A percentile compares a stretch with the other conserved stretches of the same genome.
phyloP scores from a whole-genome alignment of 345 rosid species.

The Boechera stricta region DNA sequence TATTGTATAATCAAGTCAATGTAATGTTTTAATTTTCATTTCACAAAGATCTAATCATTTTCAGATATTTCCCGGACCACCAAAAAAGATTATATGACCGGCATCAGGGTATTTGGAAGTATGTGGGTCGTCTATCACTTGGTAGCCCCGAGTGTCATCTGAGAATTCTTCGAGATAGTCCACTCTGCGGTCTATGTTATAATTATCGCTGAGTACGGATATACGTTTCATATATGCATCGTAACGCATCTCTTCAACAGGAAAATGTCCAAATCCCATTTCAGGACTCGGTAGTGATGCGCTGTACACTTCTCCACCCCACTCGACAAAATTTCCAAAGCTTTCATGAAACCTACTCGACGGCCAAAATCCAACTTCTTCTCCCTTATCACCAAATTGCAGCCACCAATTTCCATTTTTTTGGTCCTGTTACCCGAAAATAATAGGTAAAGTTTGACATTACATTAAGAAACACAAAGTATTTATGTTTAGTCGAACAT shows the following conservation, averaged over 20 bases:
- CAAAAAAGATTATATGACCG: constrained; percentile 25
- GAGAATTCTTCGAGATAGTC: not conserved
- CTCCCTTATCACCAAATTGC: not conserved
- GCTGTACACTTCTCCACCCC: constrained; percentile 41
- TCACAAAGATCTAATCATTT: not conserved
- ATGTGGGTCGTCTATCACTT: rapidly evolving
- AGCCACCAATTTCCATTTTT: constrained; percentile 28
- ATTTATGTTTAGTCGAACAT: not conserved
- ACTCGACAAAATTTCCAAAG: constrained; percentile 3
- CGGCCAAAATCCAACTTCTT: constrained; percentile 32
- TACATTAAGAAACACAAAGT: not conserved
- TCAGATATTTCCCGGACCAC: constrained; percentile 27
- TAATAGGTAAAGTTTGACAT: not conserved
- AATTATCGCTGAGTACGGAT: constrained; percentile 8
- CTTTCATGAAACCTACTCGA: not conserved
- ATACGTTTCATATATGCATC: constrained; percentile 29
- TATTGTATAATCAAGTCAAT: not conserved
- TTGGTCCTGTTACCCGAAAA: constrained; percentile 18
- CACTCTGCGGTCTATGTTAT: not conserved
- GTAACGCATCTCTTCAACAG: not conserved
- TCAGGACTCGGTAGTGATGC: constrained; percentile 26
- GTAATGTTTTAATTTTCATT: not conserved
- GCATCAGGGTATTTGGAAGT: not conserved
- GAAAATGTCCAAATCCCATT: constrained; percentile 32
- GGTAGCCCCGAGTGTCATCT: not conserved